These are phyloP conservation scores for Picochlorum sp. DNA, from an alignment of 139 green algal genomes.

Conservation along the genomic window DNA sequence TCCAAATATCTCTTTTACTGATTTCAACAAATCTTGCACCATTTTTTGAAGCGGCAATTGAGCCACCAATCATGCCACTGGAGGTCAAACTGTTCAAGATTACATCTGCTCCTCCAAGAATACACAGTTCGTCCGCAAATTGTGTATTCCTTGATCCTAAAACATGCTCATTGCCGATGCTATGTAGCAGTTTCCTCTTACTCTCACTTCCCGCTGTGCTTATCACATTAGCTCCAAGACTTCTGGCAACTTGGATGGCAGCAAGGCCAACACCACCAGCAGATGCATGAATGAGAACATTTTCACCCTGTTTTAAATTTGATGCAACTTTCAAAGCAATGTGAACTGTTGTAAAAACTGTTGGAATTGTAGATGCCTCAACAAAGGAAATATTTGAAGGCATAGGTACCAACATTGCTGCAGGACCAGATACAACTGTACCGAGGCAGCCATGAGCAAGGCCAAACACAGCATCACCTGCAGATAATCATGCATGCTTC, in stretches of 20 bases:
- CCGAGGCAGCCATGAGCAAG: slow-evolving; percentile 53
- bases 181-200: slow-evolving; percentile 44
- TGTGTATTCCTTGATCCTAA: slow-evolving; percentile 36
- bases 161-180: slow-evolving; percentile 23
- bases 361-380: slow-evolving; percentile 55
- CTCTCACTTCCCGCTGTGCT: slow-evolving; percentile 30
- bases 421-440: slow-evolving; percentile 38
- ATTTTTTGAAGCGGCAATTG: slow-evolving; percentile 29
- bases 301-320: slow-evolving; percentile 16
- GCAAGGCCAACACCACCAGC: slow-evolving; percentile 67
- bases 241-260: slow-evolving; percentile 33
- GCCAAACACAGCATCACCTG: slow-evolving; percentile 48
- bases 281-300: slow-evolving; percentile 53
- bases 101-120: slow-evolving; percentile 9
- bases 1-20: slow-evolving; percentile 78
- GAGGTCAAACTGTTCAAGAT: slow-evolving; percentile 70
- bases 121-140: slow-evolving; percentile 26
- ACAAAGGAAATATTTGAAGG: slow-evolving; percentile 44
- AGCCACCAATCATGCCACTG: slow-evolving; percentile 64
- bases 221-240: slow-evolving; percentile 18
- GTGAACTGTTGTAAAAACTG: slow-evolving; percentile 57
- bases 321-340: slow-evolving; percentile 24
- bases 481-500: not conserved
- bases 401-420: slow-evolving; percentile 42
- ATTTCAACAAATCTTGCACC: slow-evolving; percentile 65